These are phyloP conservation scores for Abrus precatorius DNA, from an alignment of 306 rosid species.

Conservation along the genomic window DNA sequence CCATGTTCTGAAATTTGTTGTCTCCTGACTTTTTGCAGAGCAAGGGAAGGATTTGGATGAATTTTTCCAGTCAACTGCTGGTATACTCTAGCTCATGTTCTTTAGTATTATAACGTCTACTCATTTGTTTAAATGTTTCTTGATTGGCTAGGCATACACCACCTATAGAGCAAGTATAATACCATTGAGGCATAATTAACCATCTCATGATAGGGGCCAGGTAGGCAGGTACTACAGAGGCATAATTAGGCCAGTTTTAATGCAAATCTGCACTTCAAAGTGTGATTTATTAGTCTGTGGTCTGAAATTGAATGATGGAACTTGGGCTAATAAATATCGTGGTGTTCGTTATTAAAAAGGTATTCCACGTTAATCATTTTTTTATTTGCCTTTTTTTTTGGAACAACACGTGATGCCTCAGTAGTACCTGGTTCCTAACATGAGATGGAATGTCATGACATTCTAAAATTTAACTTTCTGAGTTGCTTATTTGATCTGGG, in stretches of 20 bases:
- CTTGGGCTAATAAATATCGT: neutral
- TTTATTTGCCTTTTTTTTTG: neutral
- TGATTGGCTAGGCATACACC: neutral
- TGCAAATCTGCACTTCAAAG: constrained; percentile 11
- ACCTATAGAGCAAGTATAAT: neutral
- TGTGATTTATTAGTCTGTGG: constrained; percentile 1
- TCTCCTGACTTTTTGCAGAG: constrained; percentile 56
- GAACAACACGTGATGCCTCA: neutral
- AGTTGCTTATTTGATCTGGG: constrained; percentile 1
- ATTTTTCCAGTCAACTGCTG: constrained; percentile 89
- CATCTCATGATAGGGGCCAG: neutral
- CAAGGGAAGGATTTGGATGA: constrained; percentile 86
- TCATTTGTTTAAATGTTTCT: neutral
- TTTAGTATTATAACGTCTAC: neutral
- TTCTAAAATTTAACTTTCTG: neutral
- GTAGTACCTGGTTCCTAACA: constrained; percentile 1
- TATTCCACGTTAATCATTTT: neutral
- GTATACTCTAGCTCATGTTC: constrained; percentile 51
- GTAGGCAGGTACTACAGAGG: neutral
- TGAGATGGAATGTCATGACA: constrained; percentile 1
- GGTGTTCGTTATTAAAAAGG: constrained; percentile 3
- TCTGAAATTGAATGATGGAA: constrained; percentile 12
- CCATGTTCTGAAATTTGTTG: constrained; percentile 39
- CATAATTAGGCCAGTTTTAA: neutral
- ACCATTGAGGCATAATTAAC: neutral